Evolutionary conservation across 805 yeast species (phyloP), one percentile per base, ranked within the genome.

Genomic region (Yamadazyma olivae): DNA sequence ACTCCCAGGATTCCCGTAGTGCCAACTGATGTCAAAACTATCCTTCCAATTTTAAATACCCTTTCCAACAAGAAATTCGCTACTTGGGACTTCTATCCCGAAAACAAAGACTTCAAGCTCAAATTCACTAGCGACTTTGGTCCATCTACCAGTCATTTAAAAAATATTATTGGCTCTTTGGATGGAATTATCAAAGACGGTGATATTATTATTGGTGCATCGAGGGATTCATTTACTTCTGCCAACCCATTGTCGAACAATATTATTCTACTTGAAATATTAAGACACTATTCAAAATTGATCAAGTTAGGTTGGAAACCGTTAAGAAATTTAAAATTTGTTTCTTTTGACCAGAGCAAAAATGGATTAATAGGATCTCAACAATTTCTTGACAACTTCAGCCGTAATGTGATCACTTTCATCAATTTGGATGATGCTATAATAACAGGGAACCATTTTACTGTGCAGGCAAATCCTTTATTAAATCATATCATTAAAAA

Each of bases 271-370:
- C 49, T 67, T 25, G 72, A 67, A 38, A 54, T 64, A 5, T 57
- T 67, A 59, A 46, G 66, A 13, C 57, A 61, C 30, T 58, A 57
- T 33, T 54, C 57, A 15, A 47, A 52, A 33, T 50, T 67, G 36
- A 48, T 45, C 13, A 43, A 49, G 20, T 30, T 55, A 29, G 74
- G 74, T 2, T 67, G 74, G 74, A 60, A 56, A 40, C 74, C 74
- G 1, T 48, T 66, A 22, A 51, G 74, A 28, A 56, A 53, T 9
- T 59, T 67, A 26, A 55, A 60, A 34, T 65, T 67, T 46, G 54
- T 67, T 3, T 61, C 68, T 1, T 66, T 70, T 67, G 74, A 67
- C 39, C 71, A 64, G 1, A 48, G 61, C 6, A 51, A 53, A 19
- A 52, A 53, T 32, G 67, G 66, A 3, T 49, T 58, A 8, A 34